Evolutionary conservation across 2,329 filamentous ascomycete genomes (phyloP), one percentile per base, ranked within the genome.

Genomic region (Microsporum ferrugineum): DNA sequence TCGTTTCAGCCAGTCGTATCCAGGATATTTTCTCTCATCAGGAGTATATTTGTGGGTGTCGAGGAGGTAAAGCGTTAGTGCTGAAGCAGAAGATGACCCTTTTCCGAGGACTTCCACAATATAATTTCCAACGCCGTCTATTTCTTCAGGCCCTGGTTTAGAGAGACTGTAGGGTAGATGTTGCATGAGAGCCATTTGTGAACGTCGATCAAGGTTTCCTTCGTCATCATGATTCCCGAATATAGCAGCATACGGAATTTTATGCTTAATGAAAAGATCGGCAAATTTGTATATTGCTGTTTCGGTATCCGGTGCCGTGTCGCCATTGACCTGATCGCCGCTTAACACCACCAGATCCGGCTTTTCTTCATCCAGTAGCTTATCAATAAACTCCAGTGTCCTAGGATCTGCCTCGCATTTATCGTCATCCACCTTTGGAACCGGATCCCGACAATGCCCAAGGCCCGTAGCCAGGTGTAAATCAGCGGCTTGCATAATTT

Each of bases 171-270:
- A 96, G 0, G 94, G 94, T 0, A 99, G 80, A 0, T 86, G 85
- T 72, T 96, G 86, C 68, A 96, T 85, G 12, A 99, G 80, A 2
- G 84, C 80, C 91, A 99, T 97, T 69, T 94, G 87, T 1, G 84
- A 83, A 3, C 82, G 78, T 61, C 94, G 87, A 14, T 86, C 84
- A 65, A 96, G 81, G 53, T 88, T 84, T 38, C 87, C 86, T 78
- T 97, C 92, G 69, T 97, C 92, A 70, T 99, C 94, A 73, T 99
- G 94, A 72, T 99, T 99, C 61, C 94, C 94, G 70, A 97, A 96
- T 63, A 99, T 97, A 63, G 87, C 86, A 14, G 91, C 89, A 69
- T 95, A 97, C 0, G 94, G 94, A 41, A 97, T 90, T 68, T 90
- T 89, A 72, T 88, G 88, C 72, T 90, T 85, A 64, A 90, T 88